Percentiles rank a stretch among this genome's conserved stretches.
These are phyloP conservation scores for Fusarium fracticaudum DNA, from an alignment of 2,329 filamentous ascomycete genomes.

Conservation along the genomic window DNA sequence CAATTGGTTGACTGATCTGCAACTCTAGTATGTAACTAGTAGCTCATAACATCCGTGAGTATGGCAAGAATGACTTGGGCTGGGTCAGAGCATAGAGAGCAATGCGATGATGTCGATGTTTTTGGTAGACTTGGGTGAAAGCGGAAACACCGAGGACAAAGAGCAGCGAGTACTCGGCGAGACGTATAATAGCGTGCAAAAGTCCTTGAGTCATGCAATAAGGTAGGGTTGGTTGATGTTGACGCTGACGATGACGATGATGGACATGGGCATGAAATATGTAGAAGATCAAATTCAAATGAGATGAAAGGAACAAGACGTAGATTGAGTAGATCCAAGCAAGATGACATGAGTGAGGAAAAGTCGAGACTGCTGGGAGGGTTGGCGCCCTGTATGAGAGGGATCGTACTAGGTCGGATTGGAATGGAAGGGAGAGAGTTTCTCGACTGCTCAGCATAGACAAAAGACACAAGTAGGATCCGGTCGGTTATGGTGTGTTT, in stretches of 20 bases:
- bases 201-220: neutral
- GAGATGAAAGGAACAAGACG: neutral
- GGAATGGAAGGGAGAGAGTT: slow-evolving; percentile 27
- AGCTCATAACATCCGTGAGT: neutral
- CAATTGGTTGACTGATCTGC: slow-evolving; percentile 35
- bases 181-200: neutral
- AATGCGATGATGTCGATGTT: slow-evolving; percentile 27
- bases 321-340: neutral
- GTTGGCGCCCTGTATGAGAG: slow-evolving; percentile 12
- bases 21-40: slow-evolving; percentile 3
- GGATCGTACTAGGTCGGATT: slow-evolving; percentile 8
- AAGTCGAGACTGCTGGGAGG: slow-evolving; percentile 1
- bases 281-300: neutral
- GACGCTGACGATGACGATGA: neutral
- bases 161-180: slow-evolving; percentile 1
- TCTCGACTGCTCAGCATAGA: neutral
- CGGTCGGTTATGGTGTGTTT: neutral
- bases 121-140: neutral
- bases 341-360: neutral
- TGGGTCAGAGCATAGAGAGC: slow-evolving; percentile 15
- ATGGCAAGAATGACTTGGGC: slow-evolving; percentile 2
- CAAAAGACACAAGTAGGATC: neutral
- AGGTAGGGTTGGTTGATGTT: neutral
- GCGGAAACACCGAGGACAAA: neutral
- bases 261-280: neutral